These are phyloP conservation scores for Agroathelia rolfsii DNA, from an alignment of 1,284 basidiomycete genomes.

Conservation along the genomic window DNA sequence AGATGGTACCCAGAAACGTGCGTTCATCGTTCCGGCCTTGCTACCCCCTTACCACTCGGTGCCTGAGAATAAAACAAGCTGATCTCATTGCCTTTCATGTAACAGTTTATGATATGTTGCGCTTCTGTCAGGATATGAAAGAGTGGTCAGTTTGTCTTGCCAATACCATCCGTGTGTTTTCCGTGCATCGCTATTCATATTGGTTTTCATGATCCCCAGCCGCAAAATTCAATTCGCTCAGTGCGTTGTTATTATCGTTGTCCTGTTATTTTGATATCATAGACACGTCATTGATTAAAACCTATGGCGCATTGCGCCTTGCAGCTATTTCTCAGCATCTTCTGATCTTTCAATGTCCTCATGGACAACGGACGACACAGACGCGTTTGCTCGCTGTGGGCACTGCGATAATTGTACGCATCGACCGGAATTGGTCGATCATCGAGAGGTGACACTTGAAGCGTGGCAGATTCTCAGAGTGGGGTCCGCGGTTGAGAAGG, in stretches of 20 bases:
- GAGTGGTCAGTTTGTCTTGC: no score
- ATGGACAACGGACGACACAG: slow-evolving; percentile 58
- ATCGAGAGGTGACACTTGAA: slow-evolving; percentile 57
- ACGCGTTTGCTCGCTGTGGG: slow-evolving; percentile 59
- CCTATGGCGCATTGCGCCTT: no score
- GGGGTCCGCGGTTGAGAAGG: slow-evolving; percentile 33
- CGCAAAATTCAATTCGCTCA: slow-evolving; percentile 61
- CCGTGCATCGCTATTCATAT: neutral
- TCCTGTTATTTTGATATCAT: no score
- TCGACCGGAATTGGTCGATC: slow-evolving; percentile 36
- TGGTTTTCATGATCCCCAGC: slow-evolving; percentile 2
- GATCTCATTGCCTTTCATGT: slow-evolving; percentile 5
- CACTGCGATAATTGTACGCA: slow-evolving; percentile 89
- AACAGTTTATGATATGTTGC: slow-evolving; percentile 77
- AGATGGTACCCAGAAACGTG: slow-evolving; percentile 62
- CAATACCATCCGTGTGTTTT: slow-evolving; percentile 22
- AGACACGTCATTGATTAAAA: no score
- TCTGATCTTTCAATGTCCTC: slow-evolving; percentile 60
- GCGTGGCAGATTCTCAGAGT: slow-evolving; percentile 73
- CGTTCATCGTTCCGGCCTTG: slow-evolving; percentile 17
- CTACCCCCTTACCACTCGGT: slow-evolving; percentile 1
- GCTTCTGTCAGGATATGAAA: slow-evolving; percentile 62
- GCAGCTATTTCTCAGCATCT: slow-evolving; percentile 73
- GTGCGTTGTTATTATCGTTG: no score
- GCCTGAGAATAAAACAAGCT: no score